These are phyloP conservation scores for maize (Zea mays) DNA, from an alignment of 176 grass and related monocot genomes.

Conservation along the genomic window DNA sequence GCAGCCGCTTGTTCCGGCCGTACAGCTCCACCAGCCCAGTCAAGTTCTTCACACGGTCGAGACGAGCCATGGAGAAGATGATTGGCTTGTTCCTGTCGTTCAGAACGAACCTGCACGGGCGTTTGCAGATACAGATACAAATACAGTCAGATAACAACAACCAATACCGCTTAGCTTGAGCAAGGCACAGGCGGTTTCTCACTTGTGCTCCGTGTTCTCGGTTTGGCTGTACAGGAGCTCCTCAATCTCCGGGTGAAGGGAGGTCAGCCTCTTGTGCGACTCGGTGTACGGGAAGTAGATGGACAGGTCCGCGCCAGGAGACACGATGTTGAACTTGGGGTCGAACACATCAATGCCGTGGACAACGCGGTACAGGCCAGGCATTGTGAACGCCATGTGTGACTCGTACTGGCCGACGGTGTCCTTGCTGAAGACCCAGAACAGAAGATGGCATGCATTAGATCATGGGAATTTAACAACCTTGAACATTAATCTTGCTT, in stretches of 20 bases:
- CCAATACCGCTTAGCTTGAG: neutral
- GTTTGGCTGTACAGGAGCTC: conserved; percentile 74
- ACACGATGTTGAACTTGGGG: conserved; percentile 99
- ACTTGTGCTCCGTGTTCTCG: conserved; percentile 93
- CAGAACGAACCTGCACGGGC: conserved; percentile 62
- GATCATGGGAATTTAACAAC: neutral
- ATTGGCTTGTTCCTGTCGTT: conserved; percentile 93
- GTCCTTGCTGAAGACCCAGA: conserved; percentile 80
- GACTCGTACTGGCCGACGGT: conserved; percentile 97
- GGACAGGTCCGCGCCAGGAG: conserved; percentile 88
- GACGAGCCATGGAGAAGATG: conserved; percentile 97
- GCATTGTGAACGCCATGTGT: conserved; percentile 93
- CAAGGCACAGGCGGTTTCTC: conserved; percentile 8
- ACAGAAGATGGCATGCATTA: conserved; percentile 25
- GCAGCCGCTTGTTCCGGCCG: conserved; percentile 65
- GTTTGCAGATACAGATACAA: neutral
- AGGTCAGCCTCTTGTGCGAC: conserved; percentile 79
- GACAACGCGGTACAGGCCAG: conserved; percentile 91
- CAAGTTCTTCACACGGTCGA: conserved; percentile 95
- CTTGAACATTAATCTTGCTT: neutral
- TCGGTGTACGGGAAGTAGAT: conserved; percentile 94
- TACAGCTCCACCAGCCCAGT: conserved; percentile 94
- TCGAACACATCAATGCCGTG: conserved; percentile 98
- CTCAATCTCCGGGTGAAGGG: conserved; percentile 94
- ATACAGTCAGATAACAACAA: conserved; percentile 7